A percentile compares a stretch with the other conserved stretches of the same genome.
Evolutionary conservation across 768 basidiomycete species (phyloP).

Genomic region (Mycena haematopus): DNA sequence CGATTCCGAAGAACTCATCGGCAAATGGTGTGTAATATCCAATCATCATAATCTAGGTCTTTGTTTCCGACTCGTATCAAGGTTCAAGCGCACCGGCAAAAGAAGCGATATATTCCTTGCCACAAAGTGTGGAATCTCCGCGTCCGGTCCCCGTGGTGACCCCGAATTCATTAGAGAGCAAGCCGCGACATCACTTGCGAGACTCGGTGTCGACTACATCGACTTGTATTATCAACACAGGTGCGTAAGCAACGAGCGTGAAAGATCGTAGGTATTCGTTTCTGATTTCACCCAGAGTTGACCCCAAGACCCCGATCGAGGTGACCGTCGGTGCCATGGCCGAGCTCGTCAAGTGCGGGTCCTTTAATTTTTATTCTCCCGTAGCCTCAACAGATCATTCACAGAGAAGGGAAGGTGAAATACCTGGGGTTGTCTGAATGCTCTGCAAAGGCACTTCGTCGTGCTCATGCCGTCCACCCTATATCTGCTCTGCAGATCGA

Average conservation of each 20-base stretch:
- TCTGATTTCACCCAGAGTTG: slow-evolving; percentile 15
- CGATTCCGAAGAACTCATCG: slow-evolving; percentile 23
- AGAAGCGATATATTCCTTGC: slow-evolving; percentile 58
- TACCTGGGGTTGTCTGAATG: slow-evolving; percentile 61
- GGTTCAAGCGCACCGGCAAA: slow-evolving; percentile 55
- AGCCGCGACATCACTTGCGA: slow-evolving; percentile 40
- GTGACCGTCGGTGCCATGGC: slow-evolving; percentile 43
- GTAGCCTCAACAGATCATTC: slow-evolving; percentile 12
- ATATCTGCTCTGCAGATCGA: slow-evolving; percentile 53
- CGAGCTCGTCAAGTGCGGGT: slow-evolving; percentile 43
- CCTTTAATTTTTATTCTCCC: slow-evolving; percentile 25
- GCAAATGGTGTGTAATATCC: slow-evolving; percentile 21
- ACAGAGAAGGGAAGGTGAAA: slow-evolving; percentile 49
- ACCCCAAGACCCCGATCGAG: slow-evolving; percentile 39
- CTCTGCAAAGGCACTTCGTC: slow-evolving; percentile 49
- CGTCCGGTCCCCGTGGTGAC: slow-evolving; percentile 37
- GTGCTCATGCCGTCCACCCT: slow-evolving; percentile 54
- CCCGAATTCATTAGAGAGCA: slow-evolving; percentile 44
- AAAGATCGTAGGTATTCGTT: neutral
- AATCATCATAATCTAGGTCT: neutral
- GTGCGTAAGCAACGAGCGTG: slow-evolving; percentile 22
- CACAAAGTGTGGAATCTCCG: slow-evolving; percentile 55
- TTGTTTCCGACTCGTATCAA: slow-evolving; percentile 22
- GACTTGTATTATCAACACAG: slow-evolving; percentile 46
- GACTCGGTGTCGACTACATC: slow-evolving; percentile 39